These are phyloP conservation scores for Pleurotus citrinopileatus DNA, from an alignment of 768 basidiomycete genomes.

Conservation along the genomic window DNA sequence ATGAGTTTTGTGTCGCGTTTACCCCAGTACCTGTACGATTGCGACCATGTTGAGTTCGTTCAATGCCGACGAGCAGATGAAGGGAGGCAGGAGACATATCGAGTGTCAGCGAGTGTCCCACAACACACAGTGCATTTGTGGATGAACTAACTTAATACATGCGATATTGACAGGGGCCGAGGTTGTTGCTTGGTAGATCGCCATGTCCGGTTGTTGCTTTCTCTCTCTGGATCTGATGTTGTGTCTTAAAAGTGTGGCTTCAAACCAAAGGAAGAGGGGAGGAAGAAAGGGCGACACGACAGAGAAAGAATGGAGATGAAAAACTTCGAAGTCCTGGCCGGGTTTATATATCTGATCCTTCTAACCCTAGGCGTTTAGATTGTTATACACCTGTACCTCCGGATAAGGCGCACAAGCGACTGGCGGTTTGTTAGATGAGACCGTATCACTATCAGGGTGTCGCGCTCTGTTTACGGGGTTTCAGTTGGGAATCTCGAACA, in stretches of 20 bases:
- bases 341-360: constrained; percentile 5
- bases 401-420: constrained; percentile 8
- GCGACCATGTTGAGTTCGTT: not conserved
- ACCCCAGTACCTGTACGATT: constrained; percentile 84
- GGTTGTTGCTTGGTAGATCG: constrained; percentile 78
- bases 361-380: constrained; percentile 7
- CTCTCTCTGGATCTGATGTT: constrained; percentile 19
- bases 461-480: not conserved
- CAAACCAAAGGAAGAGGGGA: not conserved
- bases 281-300: not conserved
- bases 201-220: constrained; percentile 33
- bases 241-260: no score
- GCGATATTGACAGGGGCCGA: constrained; percentile 97
- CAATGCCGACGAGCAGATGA: constrained; percentile 1
- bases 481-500: not conserved
- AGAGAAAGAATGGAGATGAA: not conserved
- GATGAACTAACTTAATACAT: constrained; percentile 78
- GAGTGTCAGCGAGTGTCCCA: not conserved
- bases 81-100: not conserved
- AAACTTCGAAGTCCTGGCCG: not conserved
- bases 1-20: constrained; percentile 96
- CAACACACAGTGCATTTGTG: no score
- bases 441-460: not conserved
- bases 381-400: constrained; percentile 7
- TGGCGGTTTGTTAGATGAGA: constrained; percentile 7